phyloP scores from a whole-genome alignment of 225 moss, liverwort and hornwort species.

The Sphagnum tenellum region DNA sequence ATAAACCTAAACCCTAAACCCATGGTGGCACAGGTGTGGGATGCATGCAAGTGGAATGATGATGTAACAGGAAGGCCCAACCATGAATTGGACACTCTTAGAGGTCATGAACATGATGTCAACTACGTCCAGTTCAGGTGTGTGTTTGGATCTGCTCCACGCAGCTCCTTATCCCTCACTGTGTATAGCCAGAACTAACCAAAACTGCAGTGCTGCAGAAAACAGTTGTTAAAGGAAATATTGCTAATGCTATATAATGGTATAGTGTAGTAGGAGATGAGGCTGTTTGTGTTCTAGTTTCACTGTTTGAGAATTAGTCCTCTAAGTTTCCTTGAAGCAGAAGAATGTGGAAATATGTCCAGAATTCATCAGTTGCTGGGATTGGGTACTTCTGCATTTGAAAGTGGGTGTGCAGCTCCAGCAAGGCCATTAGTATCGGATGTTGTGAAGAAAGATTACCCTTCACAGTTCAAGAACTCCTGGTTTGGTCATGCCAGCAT shows the following conservation, averaged over 20 bases:
- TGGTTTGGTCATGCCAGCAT: constrained; percentile 97
- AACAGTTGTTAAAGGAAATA: too few species aligned
- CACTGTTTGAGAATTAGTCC: too few species aligned
- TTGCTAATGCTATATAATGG: too few species aligned
- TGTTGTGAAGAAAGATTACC: constrained; percentile 52
- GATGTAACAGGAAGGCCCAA: constrained; percentile 82
- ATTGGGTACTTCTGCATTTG: not conserved
- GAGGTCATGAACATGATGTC: constrained; percentile 91
- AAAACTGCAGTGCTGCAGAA: too few species aligned
- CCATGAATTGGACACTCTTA: constrained; percentile 86
- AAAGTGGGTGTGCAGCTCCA: constrained; percentile 96
- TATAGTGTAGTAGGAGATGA: too few species aligned
- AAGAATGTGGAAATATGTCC: too few species aligned
- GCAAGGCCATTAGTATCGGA: constrained; percentile 53
- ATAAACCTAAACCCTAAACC: too few species aligned
- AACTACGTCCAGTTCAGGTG: constrained; percentile 99
- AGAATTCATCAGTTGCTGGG: too few species aligned
- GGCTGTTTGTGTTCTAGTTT: too few species aligned
- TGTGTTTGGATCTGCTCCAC: not conserved
- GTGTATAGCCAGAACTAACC: too few species aligned
- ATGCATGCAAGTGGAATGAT: constrained; percentile 93
- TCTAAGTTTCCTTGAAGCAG: too few species aligned
- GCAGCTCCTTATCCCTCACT: too few species aligned
- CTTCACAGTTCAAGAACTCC: constrained; percentile 63
- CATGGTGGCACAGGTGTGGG: constrained; percentile 66